These are phyloP conservation scores for Chlamydomonas eustigma DNA, from an alignment of 139 green algal genomes.

Conservation along the genomic window DNA sequence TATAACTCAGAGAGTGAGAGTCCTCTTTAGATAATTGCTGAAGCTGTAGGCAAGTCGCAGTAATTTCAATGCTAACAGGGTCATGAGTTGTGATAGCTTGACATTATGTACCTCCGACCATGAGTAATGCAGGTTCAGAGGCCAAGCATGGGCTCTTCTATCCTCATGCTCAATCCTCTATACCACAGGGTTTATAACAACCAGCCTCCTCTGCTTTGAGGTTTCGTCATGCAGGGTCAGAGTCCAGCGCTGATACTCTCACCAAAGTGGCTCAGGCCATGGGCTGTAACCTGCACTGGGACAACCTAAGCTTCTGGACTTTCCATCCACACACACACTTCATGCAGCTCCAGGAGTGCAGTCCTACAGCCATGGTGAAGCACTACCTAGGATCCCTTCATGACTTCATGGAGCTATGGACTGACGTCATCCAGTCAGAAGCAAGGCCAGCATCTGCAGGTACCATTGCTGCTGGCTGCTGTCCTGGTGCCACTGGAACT, in stretches of 20 bases:
- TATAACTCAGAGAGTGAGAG: no score
- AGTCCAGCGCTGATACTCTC: background rate
- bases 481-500: no score
- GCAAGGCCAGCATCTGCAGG: no score
- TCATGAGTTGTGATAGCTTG: background rate
- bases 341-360: background rate
- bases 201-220: background rate
- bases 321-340: background rate
- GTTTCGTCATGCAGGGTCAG: background rate
- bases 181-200: background rate
- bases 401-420: background rate
- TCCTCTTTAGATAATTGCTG: no score
- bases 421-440: no score
- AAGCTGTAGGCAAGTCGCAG: no score
- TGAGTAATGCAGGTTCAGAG: background rate
- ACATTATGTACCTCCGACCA: background rate
- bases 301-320: constrained; percentile 16
- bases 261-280: background rate
- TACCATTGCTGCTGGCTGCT: no score
- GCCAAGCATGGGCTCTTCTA: background rate
- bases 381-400: background rate
- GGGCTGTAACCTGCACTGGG: constrained; percentile 8
- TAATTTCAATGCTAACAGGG: no score
- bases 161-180: background rate
- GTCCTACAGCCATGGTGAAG: background rate